Evolutionary conservation across 2,329 filamentous ascomycete species (phyloP).

Genomic region (Plectosphaerella cucumerina): DNA sequence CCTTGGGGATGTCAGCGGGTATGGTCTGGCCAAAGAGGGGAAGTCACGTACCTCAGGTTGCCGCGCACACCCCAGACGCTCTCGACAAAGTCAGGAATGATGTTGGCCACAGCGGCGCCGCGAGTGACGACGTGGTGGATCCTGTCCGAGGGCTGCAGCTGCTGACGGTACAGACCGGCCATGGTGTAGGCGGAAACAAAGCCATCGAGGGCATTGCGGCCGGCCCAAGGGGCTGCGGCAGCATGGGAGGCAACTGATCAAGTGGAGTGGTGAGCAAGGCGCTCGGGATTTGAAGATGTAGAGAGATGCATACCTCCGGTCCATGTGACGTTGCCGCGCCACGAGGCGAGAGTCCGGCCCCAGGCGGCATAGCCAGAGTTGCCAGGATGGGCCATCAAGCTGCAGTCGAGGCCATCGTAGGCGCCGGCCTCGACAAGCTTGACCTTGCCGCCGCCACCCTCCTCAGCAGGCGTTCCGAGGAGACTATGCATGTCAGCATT

Average conservation of each 20-base stretch:
- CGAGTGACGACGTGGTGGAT: slow-evolving; percentile 16
- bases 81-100: slow-evolving; percentile 5
- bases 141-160: slow-evolving; percentile 15
- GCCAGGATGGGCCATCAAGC: slow-evolving; percentile 3
- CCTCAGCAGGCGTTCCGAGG: slow-evolving; percentile 12
- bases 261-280: not conserved
- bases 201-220: slow-evolving; percentile 14
- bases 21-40: not conserved
- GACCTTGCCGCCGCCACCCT: slow-evolving; percentile 39
- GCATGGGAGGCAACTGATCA: slow-evolving; percentile 11
- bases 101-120: slow-evolving; percentile 3
- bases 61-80: slow-evolving; percentile 9
- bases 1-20: not conserved
- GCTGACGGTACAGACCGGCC: slow-evolving; percentile 14
- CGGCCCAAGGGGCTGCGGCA: slow-evolving; percentile 14
- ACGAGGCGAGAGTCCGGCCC: slow-evolving; percentile 6
- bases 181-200: slow-evolving; percentile 14
- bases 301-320: slow-evolving; percentile 3
- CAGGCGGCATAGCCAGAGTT: slow-evolving; percentile 7
- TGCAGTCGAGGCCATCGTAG: slow-evolving; percentile 26
- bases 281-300: not conserved
- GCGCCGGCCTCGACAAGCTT: slow-evolving; percentile 38
- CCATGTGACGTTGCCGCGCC: slow-evolving; percentile 6
- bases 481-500: slow-evolving; percentile 28
- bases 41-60: not conserved